Evolutionary conservation across 2,329 filamentous ascomycete genomes (phyloP), one percentile per base, ranked within the genome.

Genomic region (Esteya vermicola): DNA sequence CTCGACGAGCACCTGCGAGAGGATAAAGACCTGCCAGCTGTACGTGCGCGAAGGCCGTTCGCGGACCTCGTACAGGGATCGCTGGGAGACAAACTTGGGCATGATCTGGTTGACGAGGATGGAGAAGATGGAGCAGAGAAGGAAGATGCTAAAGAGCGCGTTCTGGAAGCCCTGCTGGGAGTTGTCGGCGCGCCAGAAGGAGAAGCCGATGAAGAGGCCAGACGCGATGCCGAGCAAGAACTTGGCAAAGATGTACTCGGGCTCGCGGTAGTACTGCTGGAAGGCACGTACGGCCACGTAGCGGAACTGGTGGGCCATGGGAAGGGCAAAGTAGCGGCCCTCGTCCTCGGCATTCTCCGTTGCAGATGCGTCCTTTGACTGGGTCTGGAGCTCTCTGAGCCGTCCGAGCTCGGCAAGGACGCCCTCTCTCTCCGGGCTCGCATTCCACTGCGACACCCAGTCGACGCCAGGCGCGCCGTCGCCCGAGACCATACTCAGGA

Each of bases 241-340:
- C 65, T 93, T 93, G 50, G 82, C 78, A 63, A 88, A 91, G 57
- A 93, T 86, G 63, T 93, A 93, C 3, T 77, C 71, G 0, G 86
- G 86, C 0, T 79, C 86, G 44, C 86, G 81, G 85, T 85, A 93
- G 68, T 89, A 91, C n/a, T n/a, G n/a, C n/a, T n/a, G 56, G 20
- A 25, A 53, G 86, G 65, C 91, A 89, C 23, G 89, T 81, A 52
- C n/a, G 85, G 83, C 47, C 70, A 57, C 20, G 75, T 70, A 42
- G 85, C 81, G 52, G 31, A 89, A 62, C 57, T 94, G 86, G 6
- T 65, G 53, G 32, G 49, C 53, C 54, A 91, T 84, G 0, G 81
- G 73, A 4, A 83, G 82, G 5, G 86, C 85, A 45, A 93, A 93
- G n/a, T n/a, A n/a, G n/a, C n/a, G n/a, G n/a, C n/a, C n/a, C n/a